phyloP scores from a whole-genome alignment of 2,329 filamentous ascomycete species.

The Clarireedia paspali region DNA sequence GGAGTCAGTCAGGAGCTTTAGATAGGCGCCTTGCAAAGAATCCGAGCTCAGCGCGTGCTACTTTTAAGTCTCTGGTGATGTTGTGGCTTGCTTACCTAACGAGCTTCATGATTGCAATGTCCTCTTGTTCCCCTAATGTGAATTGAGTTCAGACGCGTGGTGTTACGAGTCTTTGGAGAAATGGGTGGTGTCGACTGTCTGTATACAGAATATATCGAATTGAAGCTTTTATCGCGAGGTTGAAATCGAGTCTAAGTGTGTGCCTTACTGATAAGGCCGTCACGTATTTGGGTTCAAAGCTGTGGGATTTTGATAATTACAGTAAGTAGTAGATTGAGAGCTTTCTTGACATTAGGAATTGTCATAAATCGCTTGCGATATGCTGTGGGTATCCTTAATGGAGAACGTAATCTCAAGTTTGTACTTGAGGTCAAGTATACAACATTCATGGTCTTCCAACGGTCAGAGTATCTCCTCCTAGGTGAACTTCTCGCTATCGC shows the following conservation, averaged over 20 bases:
- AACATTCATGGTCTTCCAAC: conserved; percentile 9
- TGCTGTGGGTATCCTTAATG: conserved; percentile 1
- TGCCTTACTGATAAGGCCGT: background rate
- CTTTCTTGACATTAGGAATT: background rate
- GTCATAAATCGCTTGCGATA: background rate
- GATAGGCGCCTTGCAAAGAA: conserved; percentile 33
- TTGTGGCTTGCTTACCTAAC: conserved; percentile 62
- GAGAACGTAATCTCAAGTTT: conserved; percentile 3
- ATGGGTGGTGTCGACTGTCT: conserved; percentile 1
- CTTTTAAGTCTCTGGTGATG: conserved; percentile 20
- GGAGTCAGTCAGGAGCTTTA: conserved; percentile 30
- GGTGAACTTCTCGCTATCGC: background rate
- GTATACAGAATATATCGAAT: background rate
- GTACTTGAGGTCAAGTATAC: conserved; percentile 5
- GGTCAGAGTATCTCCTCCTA: background rate
- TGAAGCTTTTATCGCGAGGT: conserved; percentile 10
- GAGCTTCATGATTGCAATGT: conserved; percentile 76
- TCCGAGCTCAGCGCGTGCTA: conserved; percentile 38
- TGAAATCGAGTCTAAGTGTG: background rate
- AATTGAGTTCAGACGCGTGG: background rate
- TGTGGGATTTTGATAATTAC: background rate
- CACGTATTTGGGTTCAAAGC: background rate
- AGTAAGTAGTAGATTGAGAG: background rate
- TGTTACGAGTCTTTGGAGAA: background rate
- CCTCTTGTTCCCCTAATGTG: background rate